Conservation (phyloP, 1,284 basidiomycete genomes). For the Cryptococcus floricola region DNA sequence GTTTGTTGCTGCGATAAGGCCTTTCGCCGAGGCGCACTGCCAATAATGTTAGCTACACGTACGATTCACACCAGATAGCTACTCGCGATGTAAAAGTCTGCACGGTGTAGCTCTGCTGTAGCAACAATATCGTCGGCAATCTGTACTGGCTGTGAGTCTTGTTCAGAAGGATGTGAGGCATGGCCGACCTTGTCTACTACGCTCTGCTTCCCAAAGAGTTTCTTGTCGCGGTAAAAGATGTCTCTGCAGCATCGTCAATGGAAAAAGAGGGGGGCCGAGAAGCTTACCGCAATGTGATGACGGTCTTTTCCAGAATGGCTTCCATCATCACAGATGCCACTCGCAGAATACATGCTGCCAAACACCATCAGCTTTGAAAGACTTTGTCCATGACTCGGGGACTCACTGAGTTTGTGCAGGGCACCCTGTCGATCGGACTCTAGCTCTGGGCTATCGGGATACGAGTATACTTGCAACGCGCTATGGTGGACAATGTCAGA, state of each 20-base stretch:
- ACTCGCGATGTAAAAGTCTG: slow-evolving; percentile 72
- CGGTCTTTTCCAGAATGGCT: slow-evolving; percentile 23
- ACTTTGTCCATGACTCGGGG: background rate
- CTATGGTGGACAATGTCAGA: background rate
- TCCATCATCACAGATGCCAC: slow-evolving; percentile 34
- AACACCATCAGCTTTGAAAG: background rate
- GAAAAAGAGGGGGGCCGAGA: background rate
- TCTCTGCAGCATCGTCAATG: slow-evolving; percentile 56
- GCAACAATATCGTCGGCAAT: slow-evolving; percentile 83
- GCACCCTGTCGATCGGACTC: slow-evolving; percentile 3
- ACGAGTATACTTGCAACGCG: slow-evolving; percentile 19
- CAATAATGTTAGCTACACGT: slow-evolving; percentile 5
- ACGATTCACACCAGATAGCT: background rate
- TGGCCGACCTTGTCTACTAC: slow-evolving; percentile 65
- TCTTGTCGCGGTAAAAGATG: slow-evolving; percentile 77
- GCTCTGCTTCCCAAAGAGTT: slow-evolving; percentile 67
- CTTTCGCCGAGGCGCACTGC: slow-evolving; percentile 81
- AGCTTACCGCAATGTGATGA: slow-evolving; percentile 35
- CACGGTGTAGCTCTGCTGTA: slow-evolving; percentile 66
- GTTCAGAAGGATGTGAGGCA: background rate
- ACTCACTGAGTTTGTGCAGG: slow-evolving; percentile 19
- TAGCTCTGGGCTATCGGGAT: slow-evolving; percentile 19
- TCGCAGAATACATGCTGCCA: slow-evolving; percentile 29
- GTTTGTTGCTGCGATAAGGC: slow-evolving; percentile 67
- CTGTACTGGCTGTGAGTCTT: slow-evolving; percentile 49